These are phyloP conservation scores for Stephanocyclus meneghinianus DNA, from an alignment of 352 stramenopile species.

Conservation along the genomic window DNA sequence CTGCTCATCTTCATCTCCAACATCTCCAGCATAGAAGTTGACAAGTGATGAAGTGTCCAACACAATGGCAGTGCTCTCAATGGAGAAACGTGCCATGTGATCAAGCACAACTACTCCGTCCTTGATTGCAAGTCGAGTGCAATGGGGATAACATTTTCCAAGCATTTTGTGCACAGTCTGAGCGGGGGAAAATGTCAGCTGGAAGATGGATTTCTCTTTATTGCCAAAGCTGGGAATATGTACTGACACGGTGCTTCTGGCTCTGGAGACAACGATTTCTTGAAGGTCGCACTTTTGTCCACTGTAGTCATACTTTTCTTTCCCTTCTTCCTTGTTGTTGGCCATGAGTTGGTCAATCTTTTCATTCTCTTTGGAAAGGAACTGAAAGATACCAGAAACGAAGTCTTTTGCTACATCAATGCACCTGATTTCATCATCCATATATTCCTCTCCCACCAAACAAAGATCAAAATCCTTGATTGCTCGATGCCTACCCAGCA, in stretches of 20 bases:
- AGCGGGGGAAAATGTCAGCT: conserved; percentile 23
- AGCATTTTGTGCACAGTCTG: conserved; percentile 21
- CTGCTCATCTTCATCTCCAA: conserved; percentile 6
- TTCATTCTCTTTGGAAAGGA: conserved; percentile 23
- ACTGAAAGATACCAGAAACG: conserved; percentile 25
- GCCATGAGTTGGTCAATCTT: conserved; percentile 15
- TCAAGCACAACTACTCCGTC: conserved; percentile 25
- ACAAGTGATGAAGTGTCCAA: conserved; percentile 24
- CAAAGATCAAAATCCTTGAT: conserved; percentile 38
- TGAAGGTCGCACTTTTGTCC: conserved; percentile 23
- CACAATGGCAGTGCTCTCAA: conserved; percentile 29
- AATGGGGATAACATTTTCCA: conserved; percentile 22
- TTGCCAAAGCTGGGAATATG: conserved; percentile 16
- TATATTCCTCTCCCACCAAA: conserved; percentile 21
- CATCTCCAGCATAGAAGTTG: conserved; percentile 17
- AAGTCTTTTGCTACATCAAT: conserved; percentile 30
- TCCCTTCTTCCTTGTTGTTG: conserved; percentile 2
- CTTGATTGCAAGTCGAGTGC: conserved; percentile 26
- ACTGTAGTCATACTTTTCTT: not conserved
- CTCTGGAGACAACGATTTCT: conserved; percentile 22
- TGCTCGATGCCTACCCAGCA: conserved; percentile 8
- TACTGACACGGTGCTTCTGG: conserved; percentile 32
- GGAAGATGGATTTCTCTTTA: conserved; percentile 12
- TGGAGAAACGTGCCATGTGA: conserved; percentile 25
- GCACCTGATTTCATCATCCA: conserved; percentile 26